Evolutionary conservation across 2,329 filamentous ascomycete species (phyloP).

Genomic region (Lachnellula willkommii): DNA sequence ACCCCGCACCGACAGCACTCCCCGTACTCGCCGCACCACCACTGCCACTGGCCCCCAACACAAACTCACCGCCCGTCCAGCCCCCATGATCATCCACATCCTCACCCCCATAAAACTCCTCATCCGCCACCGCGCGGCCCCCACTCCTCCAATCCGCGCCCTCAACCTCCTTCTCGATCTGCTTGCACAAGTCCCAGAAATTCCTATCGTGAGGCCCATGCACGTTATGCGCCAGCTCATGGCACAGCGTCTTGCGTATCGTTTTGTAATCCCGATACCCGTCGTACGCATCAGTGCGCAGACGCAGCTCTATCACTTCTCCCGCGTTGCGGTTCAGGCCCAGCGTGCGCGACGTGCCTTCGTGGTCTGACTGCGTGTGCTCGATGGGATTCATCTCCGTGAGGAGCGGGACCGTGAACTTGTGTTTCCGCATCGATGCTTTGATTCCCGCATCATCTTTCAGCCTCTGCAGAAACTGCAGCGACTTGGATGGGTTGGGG

Average conservation of each 20-base stretch:
- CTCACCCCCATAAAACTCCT: constrained; percentile 55
- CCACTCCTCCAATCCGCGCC: constrained; percentile 70
- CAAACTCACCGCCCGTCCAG: constrained; percentile 75
- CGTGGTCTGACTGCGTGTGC: constrained; percentile 67
- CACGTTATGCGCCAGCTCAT: constrained; percentile 92
- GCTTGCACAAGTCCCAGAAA: constrained; percentile 85
- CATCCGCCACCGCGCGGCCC: constrained; percentile 56
- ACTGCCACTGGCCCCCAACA: constrained; percentile 53
- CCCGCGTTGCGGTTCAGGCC: constrained; percentile 84
- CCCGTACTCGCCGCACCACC: constrained; percentile 35
- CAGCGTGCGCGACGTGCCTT: constrained; percentile 68
- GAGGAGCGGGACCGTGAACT: constrained; percentile 76
- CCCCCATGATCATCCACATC: constrained; percentile 63
- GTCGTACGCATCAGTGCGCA: constrained; percentile 91
- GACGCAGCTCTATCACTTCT: constrained; percentile 81
- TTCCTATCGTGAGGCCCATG: constrained; percentile 74
- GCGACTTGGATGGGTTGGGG: constrained; percentile 66
- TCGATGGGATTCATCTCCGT: constrained; percentile 92
- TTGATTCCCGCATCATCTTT: constrained; percentile 81
- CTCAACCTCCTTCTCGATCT: constrained; percentile 84
- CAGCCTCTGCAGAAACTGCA: constrained; percentile 68
- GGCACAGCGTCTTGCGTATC: constrained; percentile 86
- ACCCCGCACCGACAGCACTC: constrained; percentile 31
- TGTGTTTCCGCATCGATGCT: constrained; percentile 74
- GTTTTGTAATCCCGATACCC: constrained; percentile 91